Conservation (phyloP, 2,329 filamentous ascomycete genomes). For the Cercospora sojina region DNA sequence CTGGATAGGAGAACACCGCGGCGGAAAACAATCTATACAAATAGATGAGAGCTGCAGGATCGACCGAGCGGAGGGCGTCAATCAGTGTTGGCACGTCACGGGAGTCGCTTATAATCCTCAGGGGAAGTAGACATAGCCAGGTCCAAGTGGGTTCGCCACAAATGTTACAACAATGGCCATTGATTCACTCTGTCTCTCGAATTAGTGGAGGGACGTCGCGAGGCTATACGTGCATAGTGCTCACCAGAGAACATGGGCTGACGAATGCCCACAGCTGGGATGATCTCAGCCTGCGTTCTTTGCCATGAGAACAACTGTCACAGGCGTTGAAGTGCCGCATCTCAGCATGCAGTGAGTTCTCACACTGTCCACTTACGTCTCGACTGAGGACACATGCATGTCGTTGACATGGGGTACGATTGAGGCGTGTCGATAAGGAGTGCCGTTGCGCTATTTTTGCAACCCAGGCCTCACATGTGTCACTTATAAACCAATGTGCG, state of each 20-base stretch:
- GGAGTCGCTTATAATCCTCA: neutral
- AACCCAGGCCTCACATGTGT: neutral
- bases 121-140: neutral
- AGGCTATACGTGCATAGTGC: neutral
- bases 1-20: neutral
- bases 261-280: neutral
- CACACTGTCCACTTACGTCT: neutral
- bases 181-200: neutral
- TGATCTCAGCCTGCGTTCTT: neutral
- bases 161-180: neutral
- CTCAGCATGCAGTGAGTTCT: neutral
- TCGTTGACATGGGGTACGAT: neutral
- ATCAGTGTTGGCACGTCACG: neutral
- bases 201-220: neutral
- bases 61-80: neutral
- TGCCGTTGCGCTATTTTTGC: neutral
- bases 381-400: neutral
- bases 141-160: neutral
- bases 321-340: neutral
- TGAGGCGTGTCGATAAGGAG: neutral
- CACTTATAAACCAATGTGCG: neutral
- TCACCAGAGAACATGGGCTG: neutral
- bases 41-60: neutral
- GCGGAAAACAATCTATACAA: neutral
- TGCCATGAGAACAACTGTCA: neutral